Conservation (phyloP, 345 rosid species). For the Laguncularia racemosa region DNA sequence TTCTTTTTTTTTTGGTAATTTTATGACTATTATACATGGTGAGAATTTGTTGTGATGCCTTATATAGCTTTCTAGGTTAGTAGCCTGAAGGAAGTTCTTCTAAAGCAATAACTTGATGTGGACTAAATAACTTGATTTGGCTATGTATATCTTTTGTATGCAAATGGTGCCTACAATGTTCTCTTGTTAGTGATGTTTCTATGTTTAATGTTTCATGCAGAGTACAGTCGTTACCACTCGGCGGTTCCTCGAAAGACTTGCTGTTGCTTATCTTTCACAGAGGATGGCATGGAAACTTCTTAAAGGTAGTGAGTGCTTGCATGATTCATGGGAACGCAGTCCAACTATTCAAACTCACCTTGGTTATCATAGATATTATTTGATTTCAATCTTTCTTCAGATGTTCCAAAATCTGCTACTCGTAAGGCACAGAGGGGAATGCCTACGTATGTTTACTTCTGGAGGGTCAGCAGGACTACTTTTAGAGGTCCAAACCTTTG, state of each 20-base stretch:
- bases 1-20: too few species aligned
- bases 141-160: too few species aligned
- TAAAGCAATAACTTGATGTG: too few species aligned
- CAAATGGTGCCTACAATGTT: too few species aligned
- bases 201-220: slow-evolving; percentile 23
- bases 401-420: slow-evolving; percentile 70
- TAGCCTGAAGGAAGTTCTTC: too few species aligned
- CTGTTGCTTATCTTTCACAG: slow-evolving; percentile 71
- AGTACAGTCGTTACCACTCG: slow-evolving; percentile 84
- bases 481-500: slow-evolving; percentile 53
- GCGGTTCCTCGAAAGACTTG: slow-evolving; percentile 81
- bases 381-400: slow-evolving; percentile 27
- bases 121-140: too few species aligned
- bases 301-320: slow-evolving; percentile 55
- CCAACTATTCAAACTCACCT: neutral
- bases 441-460: slow-evolving; percentile 54
- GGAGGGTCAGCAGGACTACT: slow-evolving; percentile 75
- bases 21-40: too few species aligned
- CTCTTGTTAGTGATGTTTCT: too few species aligned
- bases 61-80: too few species aligned
- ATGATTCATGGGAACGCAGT: neutral
- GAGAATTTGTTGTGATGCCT: too few species aligned
- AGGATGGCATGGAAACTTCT: slow-evolving; percentile 97
- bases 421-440: slow-evolving; percentile 80
- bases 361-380: neutral